Evolutionary conservation across 163 green algal genomes (phyloP).

Genomic region (Chloroidium sp.): DNA sequence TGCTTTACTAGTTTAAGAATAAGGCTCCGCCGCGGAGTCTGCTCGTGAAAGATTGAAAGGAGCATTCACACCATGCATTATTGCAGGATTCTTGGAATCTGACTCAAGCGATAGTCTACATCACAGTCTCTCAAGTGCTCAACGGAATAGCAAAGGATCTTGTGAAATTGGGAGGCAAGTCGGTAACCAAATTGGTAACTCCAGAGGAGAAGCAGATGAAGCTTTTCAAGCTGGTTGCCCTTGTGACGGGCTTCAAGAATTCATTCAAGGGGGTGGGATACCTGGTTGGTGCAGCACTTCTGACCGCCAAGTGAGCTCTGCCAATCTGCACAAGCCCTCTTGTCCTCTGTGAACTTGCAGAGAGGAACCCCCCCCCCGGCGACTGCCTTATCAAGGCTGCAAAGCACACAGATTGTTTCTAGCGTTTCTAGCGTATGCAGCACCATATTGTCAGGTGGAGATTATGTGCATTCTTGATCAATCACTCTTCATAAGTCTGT

Average conservation of each 20-base stretch:
- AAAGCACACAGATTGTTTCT: too few species aligned
- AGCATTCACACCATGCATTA: too few species aligned
- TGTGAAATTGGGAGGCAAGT: constrained; percentile 83
- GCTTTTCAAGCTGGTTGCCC: constrained; percentile 75
- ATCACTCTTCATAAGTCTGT: too few species aligned
- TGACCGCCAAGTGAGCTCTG: constrained; percentile 30
- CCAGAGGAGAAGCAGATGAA: constrained; percentile 61
- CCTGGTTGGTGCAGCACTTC: constrained; percentile 62
- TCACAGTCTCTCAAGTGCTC: constrained; percentile 64
- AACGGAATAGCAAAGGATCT: constrained; percentile 79
- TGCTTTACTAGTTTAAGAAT: background rate
- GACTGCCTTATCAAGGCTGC: too few species aligned
- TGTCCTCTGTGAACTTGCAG: too few species aligned
- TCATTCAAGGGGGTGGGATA: constrained; percentile 68
- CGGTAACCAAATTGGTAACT: constrained; percentile 74
- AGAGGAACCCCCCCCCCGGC: too few species aligned
- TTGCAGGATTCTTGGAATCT: constrained; percentile 26
- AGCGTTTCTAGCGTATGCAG: too few species aligned
- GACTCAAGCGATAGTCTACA: constrained; percentile 54
- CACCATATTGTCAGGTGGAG: too few species aligned
- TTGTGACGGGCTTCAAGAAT: constrained; percentile 82
- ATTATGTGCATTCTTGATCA: too few species aligned
- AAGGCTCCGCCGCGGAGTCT: too few species aligned
- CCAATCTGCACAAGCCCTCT: too few species aligned
- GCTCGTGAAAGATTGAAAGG: too few species aligned